A percentile compares a stretch with the other conserved stretches of the same genome.
Evolutionary conservation across 202 grass and related monocot species (phyloP).

Genomic region (Sporobolus alterniflorus): DNA sequence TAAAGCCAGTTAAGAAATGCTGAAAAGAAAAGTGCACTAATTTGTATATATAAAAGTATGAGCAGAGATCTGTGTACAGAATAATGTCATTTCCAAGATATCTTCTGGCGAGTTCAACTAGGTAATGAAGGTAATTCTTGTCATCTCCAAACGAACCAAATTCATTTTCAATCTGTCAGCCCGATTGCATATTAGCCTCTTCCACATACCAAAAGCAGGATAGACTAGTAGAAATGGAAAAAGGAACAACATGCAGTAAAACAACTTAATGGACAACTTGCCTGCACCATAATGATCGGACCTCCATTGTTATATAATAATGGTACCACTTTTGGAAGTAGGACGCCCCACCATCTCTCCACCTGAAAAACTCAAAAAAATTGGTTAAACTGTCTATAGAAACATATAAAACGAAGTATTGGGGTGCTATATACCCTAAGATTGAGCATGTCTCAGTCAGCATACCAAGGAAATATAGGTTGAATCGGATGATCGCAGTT

Average conservation of each 20-base stretch:
- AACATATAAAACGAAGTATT: slow-evolving; percentile 33
- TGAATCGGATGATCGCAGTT: slow-evolving; percentile 85
- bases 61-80: slow-evolving; percentile 60
- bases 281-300: slow-evolving; percentile 96
- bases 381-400: slow-evolving; percentile 33
- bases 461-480: slow-evolving; percentile 84
- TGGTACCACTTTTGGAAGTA: slow-evolving; percentile 78
- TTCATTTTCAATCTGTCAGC: slow-evolving; percentile 95
- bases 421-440: slow-evolving; percentile 2
- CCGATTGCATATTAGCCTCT: slow-evolving; percentile 28
- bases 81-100: slow-evolving; percentile 77
- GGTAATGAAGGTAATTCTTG: slow-evolving; percentile 83
- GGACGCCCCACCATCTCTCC: slow-evolving; percentile 85
- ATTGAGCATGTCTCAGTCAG: slow-evolving; percentile 31
- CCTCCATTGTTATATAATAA: slow-evolving; percentile 89
- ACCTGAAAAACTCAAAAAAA: slow-evolving; percentile 57
- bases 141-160: slow-evolving; percentile 95
- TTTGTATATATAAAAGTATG: slow-evolving; percentile 25
- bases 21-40: slow-evolving; percentile 16
- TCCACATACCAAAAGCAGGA: slow-evolving; percentile 26
- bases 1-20: slow-evolving; percentile 22
- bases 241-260: slow-evolving; percentile 6
- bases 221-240: slow-evolving; percentile 1
- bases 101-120: slow-evolving; percentile 76
- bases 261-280: slow-evolving; percentile 43